Evolutionary conservation across 2,329 filamentous ascomycete genomes (phyloP).

Genomic region (Apiospora malaysiana): DNA sequence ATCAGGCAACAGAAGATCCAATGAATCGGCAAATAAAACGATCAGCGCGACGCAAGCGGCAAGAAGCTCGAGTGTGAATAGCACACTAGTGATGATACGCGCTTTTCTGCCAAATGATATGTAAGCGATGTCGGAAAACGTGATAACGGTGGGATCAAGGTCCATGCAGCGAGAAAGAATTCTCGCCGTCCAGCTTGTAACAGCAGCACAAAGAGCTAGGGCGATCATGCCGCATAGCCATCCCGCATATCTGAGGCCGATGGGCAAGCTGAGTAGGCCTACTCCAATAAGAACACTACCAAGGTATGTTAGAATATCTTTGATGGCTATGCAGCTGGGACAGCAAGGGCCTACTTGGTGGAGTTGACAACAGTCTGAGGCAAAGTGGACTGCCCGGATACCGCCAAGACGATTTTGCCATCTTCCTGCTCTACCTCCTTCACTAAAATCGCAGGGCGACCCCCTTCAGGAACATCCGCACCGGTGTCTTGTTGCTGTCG

Average conservation of each 20-base stretch:
- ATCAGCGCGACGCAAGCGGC: slow-evolving; percentile 89
- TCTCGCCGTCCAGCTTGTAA: slow-evolving; percentile 86
- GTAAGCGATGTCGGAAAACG: slow-evolving; percentile 92
- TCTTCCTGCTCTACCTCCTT: slow-evolving; percentile 87
- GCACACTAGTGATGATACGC: slow-evolving; percentile 78
- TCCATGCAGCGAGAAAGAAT: slow-evolving; percentile 89
- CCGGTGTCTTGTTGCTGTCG: slow-evolving; percentile 57
- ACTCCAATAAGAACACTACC: slow-evolving; percentile 81
- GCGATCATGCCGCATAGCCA: slow-evolving; percentile 85
- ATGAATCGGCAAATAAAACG: slow-evolving; percentile 91
- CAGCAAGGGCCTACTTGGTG: slow-evolving; percentile 64
- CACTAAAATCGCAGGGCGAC: slow-evolving; percentile 79
- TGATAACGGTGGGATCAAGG: slow-evolving; percentile 82
- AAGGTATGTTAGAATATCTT: slow-evolving; percentile 22
- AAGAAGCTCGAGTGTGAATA: slow-evolving; percentile 88
- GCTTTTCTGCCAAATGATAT: slow-evolving; percentile 86
- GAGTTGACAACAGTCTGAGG: slow-evolving; percentile 97
- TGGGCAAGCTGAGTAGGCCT: slow-evolving; percentile 84
- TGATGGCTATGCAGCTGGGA: neutral
- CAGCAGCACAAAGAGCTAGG: slow-evolving; percentile 73
- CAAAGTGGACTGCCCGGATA: slow-evolving; percentile 92
- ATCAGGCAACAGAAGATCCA: slow-evolving; percentile 78
- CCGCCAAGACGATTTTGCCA: slow-evolving; percentile 77
- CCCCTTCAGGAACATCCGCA: slow-evolving; percentile 57
- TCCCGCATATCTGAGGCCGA: slow-evolving; percentile 86